A percentile compares a stretch with the other conserved stretches of the same genome.
These are phyloP conservation scores for Chimonanthus salicifolius DNA, from an alignment of 164 flowering plant species.

Conservation along the genomic window DNA sequence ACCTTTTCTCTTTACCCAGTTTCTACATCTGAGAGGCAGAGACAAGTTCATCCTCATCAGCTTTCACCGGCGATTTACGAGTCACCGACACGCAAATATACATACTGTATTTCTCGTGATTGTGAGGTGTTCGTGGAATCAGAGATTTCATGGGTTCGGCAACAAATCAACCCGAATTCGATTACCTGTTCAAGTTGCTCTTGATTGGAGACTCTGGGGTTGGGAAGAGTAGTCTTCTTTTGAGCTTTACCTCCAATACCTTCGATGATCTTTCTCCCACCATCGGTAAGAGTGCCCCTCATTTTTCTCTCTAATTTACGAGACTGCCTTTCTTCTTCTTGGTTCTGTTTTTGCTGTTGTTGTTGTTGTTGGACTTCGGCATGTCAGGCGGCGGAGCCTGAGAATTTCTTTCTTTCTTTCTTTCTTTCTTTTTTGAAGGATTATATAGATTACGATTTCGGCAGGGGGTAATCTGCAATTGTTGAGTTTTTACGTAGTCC, in stretches of 20 bases:
- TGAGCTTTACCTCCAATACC: constrained; percentile 62
- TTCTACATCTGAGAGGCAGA: background rate
- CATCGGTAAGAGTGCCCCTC: constrained; percentile 44
- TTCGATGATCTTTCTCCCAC: constrained; percentile 77
- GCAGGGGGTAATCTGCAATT: no score
- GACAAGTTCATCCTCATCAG: background rate
- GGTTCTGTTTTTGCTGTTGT: background rate
- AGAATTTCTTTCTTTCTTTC: background rate
- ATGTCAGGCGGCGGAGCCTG: no score
- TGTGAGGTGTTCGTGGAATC: background rate
- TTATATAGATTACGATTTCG: no score
- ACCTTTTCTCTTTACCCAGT: background rate
- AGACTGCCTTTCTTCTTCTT: background rate
- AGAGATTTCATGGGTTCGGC: constrained; percentile 28
- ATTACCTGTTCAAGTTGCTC: constrained; percentile 80
- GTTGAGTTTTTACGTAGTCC: no score
- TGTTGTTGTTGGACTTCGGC: no score
- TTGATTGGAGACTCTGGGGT: constrained; percentile 88
- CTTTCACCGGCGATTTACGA: no score
- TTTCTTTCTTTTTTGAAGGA: no score
- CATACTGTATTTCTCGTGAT: no score
- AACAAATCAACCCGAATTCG: constrained; percentile 26
- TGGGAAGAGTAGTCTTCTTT: constrained; percentile 85
- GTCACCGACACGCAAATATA: no score
- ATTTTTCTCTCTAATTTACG: background rate